Evolutionary conservation across 352 stramenopile species (phyloP).

Genomic region (Phytophthora pisi): DNA sequence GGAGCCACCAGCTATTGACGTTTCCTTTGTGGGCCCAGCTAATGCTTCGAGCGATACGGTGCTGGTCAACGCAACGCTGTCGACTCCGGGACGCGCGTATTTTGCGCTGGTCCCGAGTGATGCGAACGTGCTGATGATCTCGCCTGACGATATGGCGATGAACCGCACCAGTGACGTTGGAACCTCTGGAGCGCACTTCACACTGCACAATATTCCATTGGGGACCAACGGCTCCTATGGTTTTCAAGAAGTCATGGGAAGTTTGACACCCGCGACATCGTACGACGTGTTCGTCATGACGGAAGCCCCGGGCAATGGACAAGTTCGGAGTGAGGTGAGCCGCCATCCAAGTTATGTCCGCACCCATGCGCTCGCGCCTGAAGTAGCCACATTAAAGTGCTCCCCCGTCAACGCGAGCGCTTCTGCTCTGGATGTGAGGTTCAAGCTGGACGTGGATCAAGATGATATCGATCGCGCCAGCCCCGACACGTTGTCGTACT

Average conservation of each 20-base stretch:
- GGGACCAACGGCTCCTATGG: conserved; percentile 30
- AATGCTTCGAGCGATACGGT: conserved; percentile 48
- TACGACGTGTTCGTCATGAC: conserved; percentile 69
- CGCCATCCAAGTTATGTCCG: conserved; percentile 33
- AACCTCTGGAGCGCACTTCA: conserved; percentile 31
- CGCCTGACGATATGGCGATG: conserved; percentile 31
- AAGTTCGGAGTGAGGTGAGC: conserved; percentile 54
- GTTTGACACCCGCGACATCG: conserved; percentile 50
- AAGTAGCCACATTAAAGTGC: conserved; percentile 37
- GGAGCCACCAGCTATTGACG: conserved; percentile 42
- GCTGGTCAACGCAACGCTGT: conserved; percentile 41
- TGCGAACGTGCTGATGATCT: conserved; percentile 15
- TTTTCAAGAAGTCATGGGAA: conserved; percentile 33
- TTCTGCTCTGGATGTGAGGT: conserved; percentile 46
- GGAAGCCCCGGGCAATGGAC: conserved; percentile 55
- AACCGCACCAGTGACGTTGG: conserved; percentile 27
- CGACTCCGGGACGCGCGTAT: conserved; percentile 49
- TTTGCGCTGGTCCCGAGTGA: conserved; percentile 53
- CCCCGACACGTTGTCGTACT: conserved; percentile 40
- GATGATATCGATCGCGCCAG: conserved; percentile 44
- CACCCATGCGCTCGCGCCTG: conserved; percentile 62
- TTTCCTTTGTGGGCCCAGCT: conserved; percentile 19
- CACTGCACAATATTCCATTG: conserved; percentile 25
- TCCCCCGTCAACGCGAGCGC: conserved; percentile 47
- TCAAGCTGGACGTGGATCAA: conserved; percentile 46